phyloP scores from a whole-genome alignment of 257 asterid species.

The Jacaranda mimosifolia region DNA sequence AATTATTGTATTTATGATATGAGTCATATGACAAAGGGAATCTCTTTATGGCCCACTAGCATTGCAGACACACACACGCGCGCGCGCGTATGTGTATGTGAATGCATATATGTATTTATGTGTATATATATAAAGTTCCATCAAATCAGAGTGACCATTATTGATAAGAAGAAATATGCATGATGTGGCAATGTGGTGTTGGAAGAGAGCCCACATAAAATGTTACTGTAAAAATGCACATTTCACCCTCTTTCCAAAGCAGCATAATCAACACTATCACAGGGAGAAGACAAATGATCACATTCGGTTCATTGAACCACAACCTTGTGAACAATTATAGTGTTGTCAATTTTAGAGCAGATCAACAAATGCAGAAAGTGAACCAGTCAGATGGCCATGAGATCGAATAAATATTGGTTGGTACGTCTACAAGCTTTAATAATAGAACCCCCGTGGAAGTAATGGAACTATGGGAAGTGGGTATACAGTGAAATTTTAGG shows the following conservation, averaged over 20 bases:
- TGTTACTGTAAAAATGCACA: not conserved
- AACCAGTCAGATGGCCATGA: not conserved
- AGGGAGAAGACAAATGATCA: not conserved
- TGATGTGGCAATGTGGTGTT: not conserved
- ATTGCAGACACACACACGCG: not conserved
- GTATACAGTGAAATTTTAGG: not conserved
- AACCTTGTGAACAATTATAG: not conserved
- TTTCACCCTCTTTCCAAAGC: not conserved
- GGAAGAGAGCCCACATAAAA: not conserved
- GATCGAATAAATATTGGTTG: not conserved
- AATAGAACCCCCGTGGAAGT: not conserved
- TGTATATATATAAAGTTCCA: not conserved
- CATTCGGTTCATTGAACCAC: not conserved
- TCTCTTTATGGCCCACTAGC: slow-evolving; percentile 30
- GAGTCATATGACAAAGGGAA: slow-evolving; percentile 14
- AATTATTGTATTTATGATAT: slow-evolving; percentile 31
- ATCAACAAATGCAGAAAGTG: not conserved
- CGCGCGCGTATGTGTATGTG: not conserved
- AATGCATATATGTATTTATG: not conserved
- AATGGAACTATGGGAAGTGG: not conserved
- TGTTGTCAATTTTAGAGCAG: not conserved
- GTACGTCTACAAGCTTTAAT: not conserved
- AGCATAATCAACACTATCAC: not conserved
- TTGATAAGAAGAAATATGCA: not conserved
- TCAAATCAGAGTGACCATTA: slow-evolving; percentile 24